Evolutionary conservation across 176 grass and related monocot genomes (phyloP).

Genomic region (Areca catechu): DNA sequence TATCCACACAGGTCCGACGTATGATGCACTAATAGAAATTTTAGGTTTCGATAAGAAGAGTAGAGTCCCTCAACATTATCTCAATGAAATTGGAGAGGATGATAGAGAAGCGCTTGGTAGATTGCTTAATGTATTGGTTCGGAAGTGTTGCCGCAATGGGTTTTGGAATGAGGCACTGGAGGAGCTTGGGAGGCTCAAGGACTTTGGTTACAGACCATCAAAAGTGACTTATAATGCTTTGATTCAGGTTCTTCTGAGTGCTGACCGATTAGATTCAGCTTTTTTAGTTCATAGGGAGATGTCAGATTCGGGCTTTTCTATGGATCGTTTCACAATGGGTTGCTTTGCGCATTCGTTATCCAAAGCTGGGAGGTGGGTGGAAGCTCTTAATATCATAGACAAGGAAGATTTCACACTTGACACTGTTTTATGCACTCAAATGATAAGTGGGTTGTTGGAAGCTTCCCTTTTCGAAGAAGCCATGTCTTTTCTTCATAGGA

Average conservation of each 20-base stretch:
- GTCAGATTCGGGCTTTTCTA: conserved; percentile 54
- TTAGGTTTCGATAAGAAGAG: conserved; percentile 51
- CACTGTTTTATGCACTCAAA: conserved; percentile 74
- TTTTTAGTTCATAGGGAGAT: conserved; percentile 81
- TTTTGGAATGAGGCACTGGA: conserved; percentile 57
- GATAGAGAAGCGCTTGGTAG: conserved; percentile 68
- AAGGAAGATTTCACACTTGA: conserved; percentile 84
- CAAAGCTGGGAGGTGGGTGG: conserved; percentile 47
- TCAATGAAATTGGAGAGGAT: conserved; percentile 73
- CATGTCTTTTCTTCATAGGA: conserved; percentile 83
- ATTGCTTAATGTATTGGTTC: conserved; percentile 84
- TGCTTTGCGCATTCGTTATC: conserved; percentile 55
- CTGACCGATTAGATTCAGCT: conserved; percentile 48
- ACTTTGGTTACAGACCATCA: conserved; percentile 63
- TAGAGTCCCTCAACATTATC: conserved; percentile 40
- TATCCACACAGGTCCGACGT: conserved; percentile 48
- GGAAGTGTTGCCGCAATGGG: conserved; percentile 51
- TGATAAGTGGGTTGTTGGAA: conserved; percentile 92
- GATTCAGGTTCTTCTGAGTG: conserved; percentile 62
- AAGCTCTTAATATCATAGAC: conserved; percentile 67
- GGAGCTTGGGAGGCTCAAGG: conserved; percentile 72
- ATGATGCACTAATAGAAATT: conserved; percentile 47
- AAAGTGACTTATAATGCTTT: conserved; percentile 62
- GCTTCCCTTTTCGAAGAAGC: conserved; percentile 89
- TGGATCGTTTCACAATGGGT: conserved; percentile 65